Evolutionary conservation across 208 protist genomes (phyloP).

Genomic region (Trypanosoma vivax): DNA sequence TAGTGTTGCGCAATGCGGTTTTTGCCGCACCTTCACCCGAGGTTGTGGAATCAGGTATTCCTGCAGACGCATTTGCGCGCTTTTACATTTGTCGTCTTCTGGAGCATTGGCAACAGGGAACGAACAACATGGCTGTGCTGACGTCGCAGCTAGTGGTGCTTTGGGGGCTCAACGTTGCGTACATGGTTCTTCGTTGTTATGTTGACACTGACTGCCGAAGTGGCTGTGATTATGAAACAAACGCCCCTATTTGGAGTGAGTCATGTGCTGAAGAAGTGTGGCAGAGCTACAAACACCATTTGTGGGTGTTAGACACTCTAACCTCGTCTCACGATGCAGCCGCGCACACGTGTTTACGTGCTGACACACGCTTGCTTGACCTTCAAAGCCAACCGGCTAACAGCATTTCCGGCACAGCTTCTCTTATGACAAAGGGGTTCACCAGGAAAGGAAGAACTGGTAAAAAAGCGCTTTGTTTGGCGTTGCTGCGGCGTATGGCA

Average conservation of each 20-base stretch:
- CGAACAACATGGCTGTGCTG: conserved; percentile 5
- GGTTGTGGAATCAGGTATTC: conserved; percentile 22
- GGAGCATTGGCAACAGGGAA: conserved; percentile 1
- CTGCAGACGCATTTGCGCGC: conserved; percentile 2
- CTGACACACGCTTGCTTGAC: no score
- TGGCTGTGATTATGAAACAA: not conserved
- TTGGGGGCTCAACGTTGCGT: conserved; percentile 42
- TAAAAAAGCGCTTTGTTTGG: conserved; percentile 13
- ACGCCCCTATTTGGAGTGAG: conserved; percentile 18
- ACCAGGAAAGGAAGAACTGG: conserved; percentile 8
- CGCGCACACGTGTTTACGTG: no score
- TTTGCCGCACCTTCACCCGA: conserved; percentile 13
- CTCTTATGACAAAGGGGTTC: not conserved
- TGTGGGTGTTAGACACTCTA: conserved; percentile 27
- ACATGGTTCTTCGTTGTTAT: conserved; percentile 20
- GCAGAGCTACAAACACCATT: conserved; percentile 39
- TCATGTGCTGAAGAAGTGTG: conserved; percentile 52
- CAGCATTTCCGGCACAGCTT: conserved; percentile 4
- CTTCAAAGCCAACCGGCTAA: no score
- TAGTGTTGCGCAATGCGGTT: conserved; percentile 7
- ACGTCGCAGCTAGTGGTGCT: conserved; percentile 30
- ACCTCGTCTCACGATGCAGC: no score
- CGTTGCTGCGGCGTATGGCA: conserved; percentile 17
- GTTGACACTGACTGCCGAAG: not conserved
- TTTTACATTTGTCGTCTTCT: conserved; percentile 15